Evolutionary conservation across 352 stramenopile species (phyloP), one percentile per base, ranked within the genome.

Genomic region (Phytopythium boreale): DNA sequence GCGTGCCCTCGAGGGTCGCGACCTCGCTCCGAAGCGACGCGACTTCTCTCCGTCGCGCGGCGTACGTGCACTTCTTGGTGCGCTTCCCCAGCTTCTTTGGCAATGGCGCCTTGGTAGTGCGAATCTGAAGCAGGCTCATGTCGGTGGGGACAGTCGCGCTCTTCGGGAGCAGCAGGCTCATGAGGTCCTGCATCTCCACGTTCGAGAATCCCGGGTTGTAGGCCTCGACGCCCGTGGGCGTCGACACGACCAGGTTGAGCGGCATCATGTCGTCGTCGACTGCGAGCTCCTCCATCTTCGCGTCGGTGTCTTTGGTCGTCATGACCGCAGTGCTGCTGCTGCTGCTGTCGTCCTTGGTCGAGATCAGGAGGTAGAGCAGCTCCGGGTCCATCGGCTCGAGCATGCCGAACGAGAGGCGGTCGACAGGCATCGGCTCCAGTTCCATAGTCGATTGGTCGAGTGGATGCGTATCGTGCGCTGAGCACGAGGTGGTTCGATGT

Each of bases 31-130:
- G 72, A 12, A 88, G 73, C 26, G 74, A 66, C 31, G 72, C 70
- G 29, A 84, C 76, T 59, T 88, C 79, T 56, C 69, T 76, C 69
- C 80, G 64, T 75, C 79, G 73, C 58, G 79, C 72, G 4, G 76
- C 79, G 65, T 88, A 88, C 1, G 79, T 88, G 75, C 79, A 88
- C 57, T 88, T 88, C 50, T 84, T 84, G 49, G 62, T 73, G 52
- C 73, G 71, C 51, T 77, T 80, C 24, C 49, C 53, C 24, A 68
- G 37, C 53, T 82, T 80, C 62, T 69, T 74, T 34, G 71, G 57
- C 31, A 9, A 61, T 7, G 63, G 61, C 22, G 73, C 5, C 15
- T 3, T 47, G 3, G 15, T 8, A 0, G 26, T 24, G 36, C 22
- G 39, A 10, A 10, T 24, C 12, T 71, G 26, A 50, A 72, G 26